phyloP scores from a whole-genome alignment of 2,329 filamentous ascomycete genomes.

The Sordariomycetes sp. region DNA sequence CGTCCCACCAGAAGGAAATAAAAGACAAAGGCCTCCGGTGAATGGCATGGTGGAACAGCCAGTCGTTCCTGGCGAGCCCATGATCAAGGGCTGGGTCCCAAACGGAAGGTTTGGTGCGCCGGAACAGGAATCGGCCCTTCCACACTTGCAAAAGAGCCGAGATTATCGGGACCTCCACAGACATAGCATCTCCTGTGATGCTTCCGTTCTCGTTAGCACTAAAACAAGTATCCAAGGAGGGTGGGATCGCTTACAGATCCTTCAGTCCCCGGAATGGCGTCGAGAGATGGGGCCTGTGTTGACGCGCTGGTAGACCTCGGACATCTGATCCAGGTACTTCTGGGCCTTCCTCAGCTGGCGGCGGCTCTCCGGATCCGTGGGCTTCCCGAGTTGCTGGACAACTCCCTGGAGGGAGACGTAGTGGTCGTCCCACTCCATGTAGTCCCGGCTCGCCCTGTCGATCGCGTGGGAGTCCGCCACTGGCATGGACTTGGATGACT shows the following conservation, averaged over 20 bases:
- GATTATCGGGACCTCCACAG: not conserved
- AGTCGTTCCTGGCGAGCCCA: not conserved
- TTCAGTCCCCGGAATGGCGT: constrained; percentile 2
- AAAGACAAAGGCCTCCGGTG: not conserved
- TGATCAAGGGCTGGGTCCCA: not conserved
- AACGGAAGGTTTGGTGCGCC: not conserved
- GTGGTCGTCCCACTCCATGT: constrained; percentile 47
- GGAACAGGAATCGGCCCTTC: not conserved
- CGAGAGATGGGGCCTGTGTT: not conserved
- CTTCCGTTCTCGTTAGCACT: too few species aligned
- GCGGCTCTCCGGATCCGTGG: constrained; percentile 40
- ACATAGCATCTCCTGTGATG: not conserved
- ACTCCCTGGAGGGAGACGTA: constrained; percentile 53
- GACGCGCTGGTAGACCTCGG: constrained; percentile 25
- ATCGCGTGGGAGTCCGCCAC: constrained; percentile 8
- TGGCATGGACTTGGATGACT: constrained; percentile 13
- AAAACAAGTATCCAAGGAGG: not conserved
- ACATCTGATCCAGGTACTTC: constrained; percentile 38
- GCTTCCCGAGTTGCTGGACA: constrained; percentile 35
- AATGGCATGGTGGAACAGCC: not conserved
- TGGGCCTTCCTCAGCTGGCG: constrained; percentile 41
- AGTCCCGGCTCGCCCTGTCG: constrained; percentile 14
- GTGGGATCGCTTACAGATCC: not conserved
- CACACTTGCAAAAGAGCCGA: constrained; percentile 1
- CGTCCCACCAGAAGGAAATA: not conserved